A percentile compares a stretch with the other conserved stretches of the same genome.
phyloP scores from a whole-genome alignment of 441 rosid genomes.

The Gossypium lobatum region DNA sequence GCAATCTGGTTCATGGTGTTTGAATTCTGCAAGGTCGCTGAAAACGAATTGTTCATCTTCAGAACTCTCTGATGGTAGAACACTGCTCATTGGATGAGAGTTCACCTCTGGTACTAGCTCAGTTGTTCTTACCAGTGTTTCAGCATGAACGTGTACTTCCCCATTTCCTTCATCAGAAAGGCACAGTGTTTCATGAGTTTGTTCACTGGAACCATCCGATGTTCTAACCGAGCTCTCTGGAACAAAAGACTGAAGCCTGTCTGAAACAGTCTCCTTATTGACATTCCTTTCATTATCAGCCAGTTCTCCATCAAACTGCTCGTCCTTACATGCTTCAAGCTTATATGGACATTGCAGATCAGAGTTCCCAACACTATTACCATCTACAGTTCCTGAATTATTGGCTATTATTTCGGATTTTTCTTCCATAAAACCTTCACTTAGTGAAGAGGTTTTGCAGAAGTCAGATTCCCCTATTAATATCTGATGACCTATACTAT shows the following conservation, averaged over 20 bases:
- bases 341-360: conserved; percentile 22
- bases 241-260: conserved; percentile 28
- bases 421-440: conserved; percentile 27
- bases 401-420: conserved; percentile 24
- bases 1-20: conserved; percentile 25
- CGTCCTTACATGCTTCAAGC: conserved; percentile 22
- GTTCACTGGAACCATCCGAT: conserved; percentile 23
- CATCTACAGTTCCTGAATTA: conserved; percentile 28
- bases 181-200: conserved; percentile 26
- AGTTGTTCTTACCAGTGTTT: conserved; percentile 25
- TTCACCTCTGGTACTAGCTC: conserved; percentile 42
- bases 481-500: conserved; percentile 9
- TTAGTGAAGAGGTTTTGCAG: conserved; percentile 16
- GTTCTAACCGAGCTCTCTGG: conserved; percentile 25
- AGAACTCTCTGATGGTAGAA: conserved; percentile 39
- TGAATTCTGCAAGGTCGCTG: conserved; percentile 52
- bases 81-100: conserved; percentile 17
- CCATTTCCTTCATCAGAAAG: conserved; percentile 31
- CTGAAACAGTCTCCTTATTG: conserved; percentile 25
- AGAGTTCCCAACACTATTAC: conserved; percentile 13
- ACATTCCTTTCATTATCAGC: conserved; percentile 21
- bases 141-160: conserved; percentile 26
- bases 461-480: conserved; percentile 24
- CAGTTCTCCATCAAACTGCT: conserved; percentile 22
- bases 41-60: conserved; percentile 73